Conservation (phyloP, 225 moss, liverwort and hornwort genomes). For the Pseudisothecium myosuroides region DNA sequence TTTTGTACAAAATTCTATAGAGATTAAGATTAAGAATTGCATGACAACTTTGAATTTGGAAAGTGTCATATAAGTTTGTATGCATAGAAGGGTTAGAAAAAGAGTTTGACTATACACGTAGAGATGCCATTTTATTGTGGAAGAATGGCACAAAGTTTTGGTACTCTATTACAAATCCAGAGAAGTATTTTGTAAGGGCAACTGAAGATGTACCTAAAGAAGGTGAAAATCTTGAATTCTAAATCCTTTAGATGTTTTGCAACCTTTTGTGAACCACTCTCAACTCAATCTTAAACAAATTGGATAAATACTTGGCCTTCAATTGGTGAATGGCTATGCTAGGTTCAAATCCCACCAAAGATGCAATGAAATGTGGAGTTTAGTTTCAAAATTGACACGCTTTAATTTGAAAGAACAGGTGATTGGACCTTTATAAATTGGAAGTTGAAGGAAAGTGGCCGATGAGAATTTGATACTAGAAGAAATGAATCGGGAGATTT, state of each 20-base stretch:
- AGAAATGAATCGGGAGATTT: too few species aligned
- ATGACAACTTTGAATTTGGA: neutral
- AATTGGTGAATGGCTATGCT: too few species aligned
- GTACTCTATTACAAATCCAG: neutral
- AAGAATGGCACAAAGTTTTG: neutral
- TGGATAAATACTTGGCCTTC: too few species aligned
- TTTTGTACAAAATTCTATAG: neutral
- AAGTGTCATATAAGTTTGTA: neutral
- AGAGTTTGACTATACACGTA: neutral
- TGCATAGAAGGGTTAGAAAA: rapidly evolving
- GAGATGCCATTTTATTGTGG: neutral
- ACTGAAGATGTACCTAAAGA: neutral
- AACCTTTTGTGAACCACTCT: too few species aligned
- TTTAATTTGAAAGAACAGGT: too few species aligned
- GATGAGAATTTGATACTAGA: too few species aligned
- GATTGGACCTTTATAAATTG: too few species aligned
- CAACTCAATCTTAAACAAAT: too few species aligned
- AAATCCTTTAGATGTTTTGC: neutral
- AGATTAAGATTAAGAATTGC: neutral
- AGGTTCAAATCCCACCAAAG: too few species aligned
- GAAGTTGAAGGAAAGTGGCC: too few species aligned
- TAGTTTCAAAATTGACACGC: too few species aligned
- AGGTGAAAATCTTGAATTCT: neutral
- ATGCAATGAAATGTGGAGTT: too few species aligned
- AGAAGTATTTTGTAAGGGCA: neutral